These are phyloP conservation scores for Sarocladium kiliense DNA, from an alignment of 2,329 filamentous ascomycete species.

Conservation along the genomic window DNA sequence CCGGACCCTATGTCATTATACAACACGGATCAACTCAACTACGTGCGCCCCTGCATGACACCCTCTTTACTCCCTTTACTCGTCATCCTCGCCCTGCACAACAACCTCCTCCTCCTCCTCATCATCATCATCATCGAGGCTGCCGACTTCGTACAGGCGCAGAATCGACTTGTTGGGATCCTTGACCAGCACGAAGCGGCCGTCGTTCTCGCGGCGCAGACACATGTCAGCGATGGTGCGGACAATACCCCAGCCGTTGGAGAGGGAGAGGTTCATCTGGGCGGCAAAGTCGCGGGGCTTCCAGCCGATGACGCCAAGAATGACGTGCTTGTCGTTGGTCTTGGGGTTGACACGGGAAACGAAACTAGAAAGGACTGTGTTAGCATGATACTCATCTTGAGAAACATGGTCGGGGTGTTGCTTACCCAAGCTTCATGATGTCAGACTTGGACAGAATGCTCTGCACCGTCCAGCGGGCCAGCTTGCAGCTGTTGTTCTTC, in stretches of 20 bases:
- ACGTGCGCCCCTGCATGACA: not conserved
- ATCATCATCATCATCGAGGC: constrained; percentile 86
- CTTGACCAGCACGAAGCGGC: constrained; percentile 77
- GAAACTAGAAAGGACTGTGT: constrained; percentile 55
- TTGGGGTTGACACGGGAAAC: constrained; percentile 92
- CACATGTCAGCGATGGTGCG: constrained; percentile 97
- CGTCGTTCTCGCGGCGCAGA: constrained; percentile 67
- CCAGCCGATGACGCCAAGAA: constrained; percentile 94
- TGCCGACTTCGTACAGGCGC: constrained; percentile 85
- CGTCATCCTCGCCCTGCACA: constrained; percentile 40
- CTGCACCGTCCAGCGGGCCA: constrained; percentile 96
- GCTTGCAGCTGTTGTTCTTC: constrained; percentile 99
- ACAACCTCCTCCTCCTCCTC: constrained; percentile 54
- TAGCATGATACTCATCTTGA: constrained; percentile 15
- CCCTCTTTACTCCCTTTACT: constrained; percentile 3
- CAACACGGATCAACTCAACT: not conserved
- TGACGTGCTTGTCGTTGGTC: constrained; percentile 86
- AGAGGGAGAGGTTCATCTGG: constrained; percentile 96
- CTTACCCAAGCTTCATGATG: constrained; percentile 93
- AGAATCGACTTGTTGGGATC: constrained; percentile 97
- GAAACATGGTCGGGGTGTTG: constrained; percentile 20
- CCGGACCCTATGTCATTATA: not conserved
- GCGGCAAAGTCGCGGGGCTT: constrained; percentile 95
- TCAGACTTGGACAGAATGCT: constrained; percentile 96
- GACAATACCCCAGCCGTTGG: constrained; percentile 98